These are phyloP conservation scores for Pugionium dolabratum DNA, from an alignment of 345 rosid genomes.

Conservation along the genomic window DNA sequence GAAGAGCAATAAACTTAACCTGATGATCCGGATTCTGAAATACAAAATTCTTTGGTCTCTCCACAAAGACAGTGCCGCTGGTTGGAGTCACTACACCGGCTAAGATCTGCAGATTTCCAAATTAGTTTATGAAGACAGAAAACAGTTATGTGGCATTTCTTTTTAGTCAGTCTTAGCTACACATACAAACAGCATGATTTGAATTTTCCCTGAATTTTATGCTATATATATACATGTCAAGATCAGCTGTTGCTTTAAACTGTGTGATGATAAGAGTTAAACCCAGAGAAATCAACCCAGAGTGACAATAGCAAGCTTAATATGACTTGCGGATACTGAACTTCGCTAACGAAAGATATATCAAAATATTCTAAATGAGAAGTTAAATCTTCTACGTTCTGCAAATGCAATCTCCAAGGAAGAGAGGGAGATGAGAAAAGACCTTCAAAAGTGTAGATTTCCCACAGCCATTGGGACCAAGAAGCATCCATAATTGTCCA, in stretches of 20 bases:
- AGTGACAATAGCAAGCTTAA: background rate
- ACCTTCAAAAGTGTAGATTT: conserved; percentile 98
- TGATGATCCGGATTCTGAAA: conserved; percentile 96
- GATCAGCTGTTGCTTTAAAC: conserved; percentile 8
- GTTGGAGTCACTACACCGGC: conserved; percentile 87
- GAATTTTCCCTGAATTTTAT: conserved; percentile 3
- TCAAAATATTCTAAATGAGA: background rate
- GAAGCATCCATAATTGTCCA: conserved; percentile 92
- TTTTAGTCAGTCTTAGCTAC: background rate
- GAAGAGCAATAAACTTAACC: conserved; percentile 46
- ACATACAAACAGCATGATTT: conserved; percentile 19
- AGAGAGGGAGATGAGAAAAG: background rate
- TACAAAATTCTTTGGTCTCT: conserved; percentile 76
- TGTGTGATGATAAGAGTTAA: background rate
- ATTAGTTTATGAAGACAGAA: background rate
- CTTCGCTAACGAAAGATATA: background rate
- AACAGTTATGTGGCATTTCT: conserved; percentile 1
- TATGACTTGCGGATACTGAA: background rate
- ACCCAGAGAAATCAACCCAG: background rate
- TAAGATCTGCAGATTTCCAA: conserved; percentile 58
- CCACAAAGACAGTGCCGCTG: conserved; percentile 55
- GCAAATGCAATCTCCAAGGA: background rate
- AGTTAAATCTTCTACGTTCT: background rate
- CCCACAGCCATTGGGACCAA: conserved; percentile 97
- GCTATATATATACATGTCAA: background rate